Base-by-base conservation (phyloP, 169 alveolate genomes). In the Cryptosporidium ubiquitum region DNA sequence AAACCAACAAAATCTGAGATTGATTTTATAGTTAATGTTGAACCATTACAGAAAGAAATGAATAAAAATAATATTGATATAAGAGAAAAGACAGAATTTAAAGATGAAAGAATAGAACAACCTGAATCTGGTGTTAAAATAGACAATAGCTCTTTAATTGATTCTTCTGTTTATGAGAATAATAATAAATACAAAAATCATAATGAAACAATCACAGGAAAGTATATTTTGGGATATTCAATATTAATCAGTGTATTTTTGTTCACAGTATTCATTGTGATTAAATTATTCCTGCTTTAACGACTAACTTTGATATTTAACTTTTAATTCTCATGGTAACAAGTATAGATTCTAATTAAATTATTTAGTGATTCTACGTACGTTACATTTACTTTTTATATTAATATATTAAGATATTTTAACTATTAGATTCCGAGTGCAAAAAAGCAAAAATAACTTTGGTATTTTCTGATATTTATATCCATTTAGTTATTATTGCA, bases 171-270 rank as follows among this genome's bases (percentile, higher is more conserved):
- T 39, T 73, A 26, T 35, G 85, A 73, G 7, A 35, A 31, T 51
- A 26, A 39, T n/a, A 33, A 23, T 7, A n/a, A 73, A 26, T 23
- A 26, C 5, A 73, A 73, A 31, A 33, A 39, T 55, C n/a, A 55
- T 58, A 52, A 52, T 73, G 85, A 73, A 73, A 73, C n/a, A 73
- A 73, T 31, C 31, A 73, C 68, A 58, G 70, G 70, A 26, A 73
- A 73, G 51, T 73, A 70, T 14, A 55, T 73, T 5, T 20, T 73
- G 52, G 85, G 85, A 6, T 73, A 73, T 26, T 73, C 85, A 18
- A 73, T 73, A 10, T 37, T 55, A 23, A 55, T 31, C 35, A 42
- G 61, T 23, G 44, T 57, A 2, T 5, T 33, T 57, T 18, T 73
- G 23, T 73, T 73, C 51, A 55, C 44, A 51, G 31, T 55, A 10